Base-by-base conservation (phyloP, 2,329 filamentous ascomycete species). In the Pseudogymnoascus sp. region DNA sequence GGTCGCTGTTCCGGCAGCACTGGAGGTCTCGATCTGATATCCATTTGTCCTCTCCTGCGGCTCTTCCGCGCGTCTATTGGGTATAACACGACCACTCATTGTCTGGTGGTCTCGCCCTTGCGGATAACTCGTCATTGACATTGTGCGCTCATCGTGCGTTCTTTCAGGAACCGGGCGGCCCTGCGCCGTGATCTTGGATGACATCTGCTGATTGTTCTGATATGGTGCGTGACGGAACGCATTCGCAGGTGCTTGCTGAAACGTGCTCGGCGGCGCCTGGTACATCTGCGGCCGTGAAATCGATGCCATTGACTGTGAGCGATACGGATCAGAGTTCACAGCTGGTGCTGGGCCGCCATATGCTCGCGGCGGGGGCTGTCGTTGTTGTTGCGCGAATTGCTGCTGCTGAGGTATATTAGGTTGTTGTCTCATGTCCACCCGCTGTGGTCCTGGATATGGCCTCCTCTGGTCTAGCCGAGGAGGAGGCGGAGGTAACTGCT, bases 11-110 rank as follows among this genome's bases (percentile, higher is more conserved):
- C 79, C 76, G 63, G 78, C 75, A 65, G 35, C 61, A 64, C 7
- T 56, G 50, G 37, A 65, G 65, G 24, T 63, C 62, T 35, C 62
- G 37, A 41, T 40, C 62, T 7, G 60, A 41, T 56, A 60, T 53
- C 26, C 62, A 38, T 60, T 60, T 38, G 56, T 60, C 35, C 35
- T 60, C 65, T 50, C 71, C 66, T 56, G 66, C 65, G 50, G 64
- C 64, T 66, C 66, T 70, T 26, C 68, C 62, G 79, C 70, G 78
- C 79, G 81, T 75, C 90, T 84, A 70, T 88, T 90, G 2, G 95
- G 95, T 68, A 99, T 96, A 19, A 96, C 83, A 68, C 95, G 85
- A 59, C 95, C 95, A 73, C 90, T 96, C 85, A 93, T 96, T 5
- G 93, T 97, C 76, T 97, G 93, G 74, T 95, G 89, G 70, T 90